Base-by-base conservation (phyloP, 176 grass and related monocot species). In the Juncus inflexus region DNA sequence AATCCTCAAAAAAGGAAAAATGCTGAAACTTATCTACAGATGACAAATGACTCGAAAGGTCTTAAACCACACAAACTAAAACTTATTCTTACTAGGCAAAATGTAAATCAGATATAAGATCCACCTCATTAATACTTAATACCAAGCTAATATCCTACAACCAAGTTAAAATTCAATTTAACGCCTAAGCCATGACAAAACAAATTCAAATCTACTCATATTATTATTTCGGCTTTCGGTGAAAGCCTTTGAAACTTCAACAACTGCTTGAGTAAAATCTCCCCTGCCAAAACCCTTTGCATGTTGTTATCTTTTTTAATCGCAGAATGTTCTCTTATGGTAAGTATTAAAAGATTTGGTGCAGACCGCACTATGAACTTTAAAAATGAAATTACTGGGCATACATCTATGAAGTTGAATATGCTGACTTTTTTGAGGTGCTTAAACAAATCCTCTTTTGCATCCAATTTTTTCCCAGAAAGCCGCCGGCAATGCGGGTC, bases 201-300 rank as follows among this genome's bases (percentile, higher is more conserved):
- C 42, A 45, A 3, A 45, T 4, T 3, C 42, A 45, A 45, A 63
- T 2, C 7, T 11, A 35, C 4, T 1, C 28, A 15, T 28, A 0
- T 8, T 5, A 53, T 51, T 9, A 69, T 55, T 69, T 69, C 12
- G 38, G 43, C 64, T 67, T 67, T 67, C 5, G 40, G 6, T 50
- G 64, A 67, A 41, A 39, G 37, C 64, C 39, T 67, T 2, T 28
- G 37, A 41, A 67, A 67, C 41, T 52, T 14, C 9, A 67, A 49
- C 8, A 67, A 11, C 39, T 16, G 40, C 64, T 50, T 49, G 39
- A 67, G 35, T 1, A 67, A n/a, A n/a, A n/a, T n/a, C n/a, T n/a
- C n/a, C n/a, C n/a, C n/a, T n/a, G n/a, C n/a, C n/a, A n/a, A n/a
- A n/a, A n/a, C n/a, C n/a, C n/a, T n/a, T n/a, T n/a, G n/a, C n/a